These are phyloP conservation scores for Colletotrichum salicis DNA, from an alignment of 2,329 filamentous ascomycete genomes.

Conservation along the genomic window DNA sequence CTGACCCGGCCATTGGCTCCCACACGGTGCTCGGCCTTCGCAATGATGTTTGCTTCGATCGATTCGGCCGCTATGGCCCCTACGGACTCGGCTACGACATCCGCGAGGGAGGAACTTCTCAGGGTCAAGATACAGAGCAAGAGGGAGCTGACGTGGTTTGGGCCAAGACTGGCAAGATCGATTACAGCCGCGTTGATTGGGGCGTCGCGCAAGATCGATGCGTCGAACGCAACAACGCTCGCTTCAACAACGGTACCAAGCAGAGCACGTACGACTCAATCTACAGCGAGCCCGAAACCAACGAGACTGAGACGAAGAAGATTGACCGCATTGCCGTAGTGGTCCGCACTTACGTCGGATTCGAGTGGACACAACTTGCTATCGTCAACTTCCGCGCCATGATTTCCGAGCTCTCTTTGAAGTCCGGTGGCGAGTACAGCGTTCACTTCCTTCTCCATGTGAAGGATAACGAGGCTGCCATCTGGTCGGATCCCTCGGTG, in stretches of 20 bases:
- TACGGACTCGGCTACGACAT: slow-evolving; percentile 87
- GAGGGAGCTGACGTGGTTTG: slow-evolving; percentile 73
- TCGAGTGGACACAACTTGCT: slow-evolving; percentile 80
- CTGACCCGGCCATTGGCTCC: slow-evolving; percentile 81
- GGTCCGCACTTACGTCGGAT: slow-evolving; percentile 83
- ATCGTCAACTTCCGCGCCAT: slow-evolving; percentile 85
- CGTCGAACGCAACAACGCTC: slow-evolving; percentile 68
- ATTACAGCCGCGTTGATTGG: slow-evolving; percentile 68
- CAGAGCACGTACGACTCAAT: slow-evolving; percentile 34
- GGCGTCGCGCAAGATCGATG: slow-evolving; percentile 64
- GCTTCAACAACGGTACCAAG: slow-evolving; percentile 63
- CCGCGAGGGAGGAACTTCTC: slow-evolving; percentile 75
- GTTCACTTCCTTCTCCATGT: slow-evolving; percentile 89
- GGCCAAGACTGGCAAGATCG: slow-evolving; percentile 64
- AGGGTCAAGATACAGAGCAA: slow-evolving; percentile 77
- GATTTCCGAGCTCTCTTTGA: slow-evolving; percentile 80
- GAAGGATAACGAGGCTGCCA: slow-evolving; percentile 79
- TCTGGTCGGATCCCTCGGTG: slow-evolving; percentile 82
- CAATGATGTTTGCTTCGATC: slow-evolving; percentile 86
- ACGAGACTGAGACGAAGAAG: slow-evolving; percentile 47
- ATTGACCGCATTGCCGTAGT: slow-evolving; percentile 77
- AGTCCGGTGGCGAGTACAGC: slow-evolving; percentile 83
- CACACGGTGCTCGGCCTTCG: slow-evolving; percentile 78
- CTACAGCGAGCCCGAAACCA: slow-evolving; percentile 21
- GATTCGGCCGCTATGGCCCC: slow-evolving; percentile 84